Percentiles rank a stretch among this genome's conserved stretches.
These are phyloP conservation scores for Rutstroemia sydowiana DNA, from an alignment of 2,329 filamentous ascomycete genomes.

Conservation along the genomic window DNA sequence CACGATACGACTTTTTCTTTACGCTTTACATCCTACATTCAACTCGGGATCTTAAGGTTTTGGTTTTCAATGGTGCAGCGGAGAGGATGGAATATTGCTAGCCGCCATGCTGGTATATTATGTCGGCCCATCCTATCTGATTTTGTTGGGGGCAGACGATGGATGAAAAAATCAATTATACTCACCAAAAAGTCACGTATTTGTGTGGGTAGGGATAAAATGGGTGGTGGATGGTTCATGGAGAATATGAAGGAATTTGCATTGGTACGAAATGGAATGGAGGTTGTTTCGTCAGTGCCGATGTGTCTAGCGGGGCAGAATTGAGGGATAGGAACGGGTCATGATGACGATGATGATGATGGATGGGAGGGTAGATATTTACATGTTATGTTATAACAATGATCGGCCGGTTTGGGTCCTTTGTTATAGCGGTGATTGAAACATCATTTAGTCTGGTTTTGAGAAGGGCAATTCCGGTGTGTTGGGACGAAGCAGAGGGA, in stretches of 20 bases:
- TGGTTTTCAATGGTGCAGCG: no score
- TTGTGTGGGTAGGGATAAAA: neutral
- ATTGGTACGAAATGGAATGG: conserved; percentile 7
- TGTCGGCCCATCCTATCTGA: no score
- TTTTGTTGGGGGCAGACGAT: neutral
- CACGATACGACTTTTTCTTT: neutral
- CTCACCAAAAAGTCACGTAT: conserved; percentile 16
- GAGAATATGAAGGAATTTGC: neutral
- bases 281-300: no score
- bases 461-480: neutral
- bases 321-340: no score
- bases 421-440: conserved; percentile 12
- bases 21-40: neutral
- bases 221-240: conserved; percentile 1
- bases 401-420: conserved; percentile 19
- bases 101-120: no score
- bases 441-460: no score
- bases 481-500: neutral
- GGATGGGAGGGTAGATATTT: neutral
- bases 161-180: conserved; percentile 3
- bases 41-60: no score
- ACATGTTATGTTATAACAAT: conserved; percentile 10
- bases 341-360: neutral
- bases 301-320: no score
- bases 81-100: no score